These are phyloP conservation scores for Brassica carinata DNA, from an alignment of 345 rosid species.

Conservation along the genomic window DNA sequence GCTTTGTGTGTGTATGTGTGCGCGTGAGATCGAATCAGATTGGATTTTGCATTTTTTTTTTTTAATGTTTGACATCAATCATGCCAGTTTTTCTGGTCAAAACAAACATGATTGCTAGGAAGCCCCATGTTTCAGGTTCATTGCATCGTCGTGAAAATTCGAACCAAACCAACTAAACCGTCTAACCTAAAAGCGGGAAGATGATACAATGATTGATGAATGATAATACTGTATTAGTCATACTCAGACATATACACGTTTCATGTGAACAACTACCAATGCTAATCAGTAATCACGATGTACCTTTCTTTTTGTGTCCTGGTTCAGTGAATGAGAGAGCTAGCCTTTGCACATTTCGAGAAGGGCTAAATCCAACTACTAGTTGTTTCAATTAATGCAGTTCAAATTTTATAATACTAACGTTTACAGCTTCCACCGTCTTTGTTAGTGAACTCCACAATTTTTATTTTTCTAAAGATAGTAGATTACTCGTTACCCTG, in stretches of 20 bases:
- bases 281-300: neutral
- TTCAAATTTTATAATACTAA: no score
- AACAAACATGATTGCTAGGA: neutral
- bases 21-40: neutral
- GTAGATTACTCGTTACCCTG: no score
- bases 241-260: neutral
- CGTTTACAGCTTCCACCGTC: no score
- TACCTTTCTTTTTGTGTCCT: neutral
- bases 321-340: neutral
- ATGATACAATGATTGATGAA: neutral
- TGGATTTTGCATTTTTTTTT: neutral
- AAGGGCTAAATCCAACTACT: neutral
- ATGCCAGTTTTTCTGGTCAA: neutral
- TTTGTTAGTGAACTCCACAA: no score
- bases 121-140: neutral
- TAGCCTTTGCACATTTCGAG: neutral
- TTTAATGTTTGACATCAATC: neutral
- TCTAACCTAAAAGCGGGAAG: neutral
- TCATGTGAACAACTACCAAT: neutral
- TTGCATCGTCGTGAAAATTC: neutral
- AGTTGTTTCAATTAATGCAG: neutral
- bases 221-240: neutral
- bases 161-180: neutral
- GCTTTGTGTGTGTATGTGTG: neutral
- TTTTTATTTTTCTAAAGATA: no score